These are phyloP conservation scores for Penicillium sp. DNA, from an alignment of 2,329 filamentous ascomycete species.

Conservation along the genomic window DNA sequence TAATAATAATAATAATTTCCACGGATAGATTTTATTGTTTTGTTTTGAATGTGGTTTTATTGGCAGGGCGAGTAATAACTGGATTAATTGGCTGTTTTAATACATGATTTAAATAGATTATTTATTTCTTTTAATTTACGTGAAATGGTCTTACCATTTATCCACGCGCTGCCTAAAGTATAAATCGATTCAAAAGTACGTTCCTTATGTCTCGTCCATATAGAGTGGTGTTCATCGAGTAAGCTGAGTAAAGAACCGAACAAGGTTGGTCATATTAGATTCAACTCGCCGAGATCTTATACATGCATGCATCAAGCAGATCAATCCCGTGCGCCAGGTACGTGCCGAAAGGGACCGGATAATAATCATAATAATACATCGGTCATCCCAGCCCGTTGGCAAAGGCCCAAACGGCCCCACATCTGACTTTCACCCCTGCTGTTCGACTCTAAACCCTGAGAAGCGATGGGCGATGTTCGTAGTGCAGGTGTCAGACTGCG, in stretches of 20 bases:
- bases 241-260: too few relatives aligned
- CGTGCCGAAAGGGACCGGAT: conserved; percentile 2
- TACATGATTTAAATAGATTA: too few relatives aligned
- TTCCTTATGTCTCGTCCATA: background rate
- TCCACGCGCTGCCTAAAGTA: conserved; percentile 1
- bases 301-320: background rate
- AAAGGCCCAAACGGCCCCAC: conserved; percentile 3
- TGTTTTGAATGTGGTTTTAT: background rate
- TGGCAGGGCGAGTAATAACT: too few relatives aligned
- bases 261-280: background rate
- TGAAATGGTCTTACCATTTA: background rate
- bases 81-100: too few relatives aligned
- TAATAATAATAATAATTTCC: too few relatives aligned
- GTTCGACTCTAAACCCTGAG: conserved; percentile 11
- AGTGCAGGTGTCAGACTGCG: conserved; percentile 1
- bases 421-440: conserved; percentile 1
- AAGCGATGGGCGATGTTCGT: conserved; percentile 6
- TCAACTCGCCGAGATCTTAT: background rate
- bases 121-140: conserved; percentile 3
- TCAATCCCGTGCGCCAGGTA: conserved; percentile 5
- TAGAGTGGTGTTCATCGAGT: too few relatives aligned
- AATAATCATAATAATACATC: background rate
- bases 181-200: background rate
- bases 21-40: too few relatives aligned
- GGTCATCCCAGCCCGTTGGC: conserved; percentile 12